Evolutionary conservation across 2,329 filamentous ascomycete genomes (phyloP).

Genomic region (Xylaria polymorpha): DNA sequence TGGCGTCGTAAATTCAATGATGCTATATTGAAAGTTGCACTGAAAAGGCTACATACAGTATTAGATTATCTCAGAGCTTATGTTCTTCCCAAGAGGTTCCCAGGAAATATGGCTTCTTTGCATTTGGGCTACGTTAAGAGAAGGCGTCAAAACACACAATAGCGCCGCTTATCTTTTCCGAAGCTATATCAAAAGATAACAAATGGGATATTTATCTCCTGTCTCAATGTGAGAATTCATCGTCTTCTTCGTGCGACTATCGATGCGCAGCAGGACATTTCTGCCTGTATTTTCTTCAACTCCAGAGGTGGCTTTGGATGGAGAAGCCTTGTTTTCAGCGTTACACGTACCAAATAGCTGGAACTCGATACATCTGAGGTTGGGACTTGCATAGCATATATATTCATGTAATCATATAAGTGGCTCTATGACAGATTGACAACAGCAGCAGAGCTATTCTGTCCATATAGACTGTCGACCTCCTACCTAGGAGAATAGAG

Average conservation of each 20-base stretch:
- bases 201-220: constrained; percentile 44
- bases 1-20: constrained; percentile 45
- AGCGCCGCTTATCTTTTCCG: constrained; percentile 15
- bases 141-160: constrained; percentile 35
- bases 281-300: constrained; percentile 42
- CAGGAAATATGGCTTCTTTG: constrained; percentile 46
- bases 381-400: too few species aligned
- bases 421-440: too few species aligned
- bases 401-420: too few species aligned
- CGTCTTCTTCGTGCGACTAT: constrained; percentile 39
- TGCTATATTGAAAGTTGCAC: constrained; percentile 41
- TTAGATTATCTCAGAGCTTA: constrained; percentile 48
- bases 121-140: constrained; percentile 47
- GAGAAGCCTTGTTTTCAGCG: constrained; percentile 45
- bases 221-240: constrained; percentile 42
- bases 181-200: constrained; percentile 43
- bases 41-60: constrained; percentile 45
- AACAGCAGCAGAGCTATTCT: too few species aligned
- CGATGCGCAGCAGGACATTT: constrained; percentile 32
- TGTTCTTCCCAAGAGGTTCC: constrained; percentile 42
- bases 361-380: too few species aligned
- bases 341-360: too few species aligned
- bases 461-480: too few species aligned
- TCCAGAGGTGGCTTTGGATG: constrained; percentile 50
- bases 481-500: too few species aligned